Evolutionary conservation across 1,284 basidiomycete species (phyloP).

Genomic region (Trichosporon coremiiforme): DNA sequence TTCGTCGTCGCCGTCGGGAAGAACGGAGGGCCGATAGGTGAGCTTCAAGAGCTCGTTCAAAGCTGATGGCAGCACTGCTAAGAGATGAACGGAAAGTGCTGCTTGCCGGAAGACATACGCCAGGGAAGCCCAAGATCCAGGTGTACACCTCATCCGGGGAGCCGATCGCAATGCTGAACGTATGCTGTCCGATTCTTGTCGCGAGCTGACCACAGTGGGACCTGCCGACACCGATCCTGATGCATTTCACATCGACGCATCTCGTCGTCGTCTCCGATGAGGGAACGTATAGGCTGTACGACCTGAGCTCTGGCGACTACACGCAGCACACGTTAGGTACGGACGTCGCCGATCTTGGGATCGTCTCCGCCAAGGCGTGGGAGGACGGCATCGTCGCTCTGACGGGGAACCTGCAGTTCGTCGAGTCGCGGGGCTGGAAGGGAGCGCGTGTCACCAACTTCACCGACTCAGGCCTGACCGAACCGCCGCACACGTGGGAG

Average conservation of each 20-base stretch:
- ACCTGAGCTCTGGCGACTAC: constrained; percentile 73
- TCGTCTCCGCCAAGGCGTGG: constrained; percentile 81
- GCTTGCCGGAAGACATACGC: constrained; percentile 66
- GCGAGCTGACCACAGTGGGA: constrained; percentile 45
- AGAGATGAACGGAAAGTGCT: constrained; percentile 81
- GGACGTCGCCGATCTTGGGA: constrained; percentile 80
- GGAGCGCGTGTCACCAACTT: constrained; percentile 67
- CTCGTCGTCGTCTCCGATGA: constrained; percentile 88
- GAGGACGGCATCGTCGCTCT: constrained; percentile 84
- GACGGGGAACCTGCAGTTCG: constrained; percentile 71
- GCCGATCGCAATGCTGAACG: constrained; percentile 56
- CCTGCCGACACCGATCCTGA: constrained; percentile 43
- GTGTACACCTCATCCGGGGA: constrained; percentile 59
- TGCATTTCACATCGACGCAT: constrained; percentile 61
- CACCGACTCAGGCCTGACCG: constrained; percentile 69
- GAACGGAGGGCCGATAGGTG: constrained; percentile 86
- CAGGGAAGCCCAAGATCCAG: constrained; percentile 66
- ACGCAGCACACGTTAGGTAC: constrained; percentile 78
- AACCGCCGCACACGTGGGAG: constrained; percentile 78
- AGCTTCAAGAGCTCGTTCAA: background rate
- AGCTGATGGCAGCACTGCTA: constrained; percentile 67
- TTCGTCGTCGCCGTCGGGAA: constrained; percentile 78
- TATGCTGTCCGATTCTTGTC: constrained; percentile 26
- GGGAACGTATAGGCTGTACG: constrained; percentile 85
- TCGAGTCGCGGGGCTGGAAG: constrained; percentile 84